Evolutionary conservation across 1,284 basidiomycete species (phyloP).

Genomic region (Sanghuangporus sanghuang): DNA sequence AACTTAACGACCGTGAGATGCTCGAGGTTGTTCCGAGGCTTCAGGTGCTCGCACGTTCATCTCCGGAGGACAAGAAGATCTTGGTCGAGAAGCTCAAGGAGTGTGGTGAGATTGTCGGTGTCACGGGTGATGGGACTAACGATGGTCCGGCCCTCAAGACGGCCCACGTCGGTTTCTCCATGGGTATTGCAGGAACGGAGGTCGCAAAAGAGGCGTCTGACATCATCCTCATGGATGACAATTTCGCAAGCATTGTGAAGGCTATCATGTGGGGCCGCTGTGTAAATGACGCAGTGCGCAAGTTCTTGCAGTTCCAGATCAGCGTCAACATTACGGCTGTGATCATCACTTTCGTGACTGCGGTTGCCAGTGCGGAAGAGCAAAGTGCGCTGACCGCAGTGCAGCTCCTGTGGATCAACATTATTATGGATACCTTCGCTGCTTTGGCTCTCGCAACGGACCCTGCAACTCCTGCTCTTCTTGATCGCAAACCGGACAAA

Average conservation of each 20-base stretch:
- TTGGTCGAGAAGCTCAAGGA: constrained; percentile 86
- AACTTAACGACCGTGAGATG: constrained; percentile 50
- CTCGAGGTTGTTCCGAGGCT: constrained; percentile 64
- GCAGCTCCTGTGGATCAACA: constrained; percentile 95
- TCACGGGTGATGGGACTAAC: constrained; percentile 98
- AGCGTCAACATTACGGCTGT: constrained; percentile 96
- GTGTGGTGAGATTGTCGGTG: constrained; percentile 91
- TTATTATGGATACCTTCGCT: constrained; percentile 98
- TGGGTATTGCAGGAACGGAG: constrained; percentile 99
- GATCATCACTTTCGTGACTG: constrained; percentile 88
- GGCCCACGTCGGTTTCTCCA: constrained; percentile 91
- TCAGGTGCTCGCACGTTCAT: constrained; percentile 89
- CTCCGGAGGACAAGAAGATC: constrained; percentile 94
- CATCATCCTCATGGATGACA: constrained; percentile 98
- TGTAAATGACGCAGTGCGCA: constrained; percentile 95
- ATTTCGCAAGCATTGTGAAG: constrained; percentile 93
- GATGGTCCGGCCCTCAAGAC: constrained; percentile 97
- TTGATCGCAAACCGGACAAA: constrained; percentile 89
- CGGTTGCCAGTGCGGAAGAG: constrained; percentile 76
- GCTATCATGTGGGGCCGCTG: constrained; percentile 99
- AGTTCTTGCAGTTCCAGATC: constrained; percentile 98
- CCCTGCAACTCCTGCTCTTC: constrained; percentile 76
- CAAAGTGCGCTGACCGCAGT: constrained; percentile 89
- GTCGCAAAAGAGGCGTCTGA: constrained; percentile 99
- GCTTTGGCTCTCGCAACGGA: constrained; percentile 96